Evolutionary conservation across 2,329 filamentous ascomycete species (phyloP).

Genomic region (Aspergillus sp.): DNA sequence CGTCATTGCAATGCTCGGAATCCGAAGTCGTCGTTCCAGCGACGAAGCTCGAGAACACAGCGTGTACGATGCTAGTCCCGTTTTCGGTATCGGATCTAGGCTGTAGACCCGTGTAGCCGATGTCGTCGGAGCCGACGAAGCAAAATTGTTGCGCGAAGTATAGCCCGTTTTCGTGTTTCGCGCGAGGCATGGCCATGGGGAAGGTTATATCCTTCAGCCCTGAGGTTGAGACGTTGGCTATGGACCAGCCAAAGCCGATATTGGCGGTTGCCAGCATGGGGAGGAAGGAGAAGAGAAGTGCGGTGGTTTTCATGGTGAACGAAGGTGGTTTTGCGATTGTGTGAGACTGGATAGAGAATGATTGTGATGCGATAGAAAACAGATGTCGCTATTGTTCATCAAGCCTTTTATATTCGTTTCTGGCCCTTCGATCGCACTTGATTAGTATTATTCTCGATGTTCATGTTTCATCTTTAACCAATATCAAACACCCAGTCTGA

Average conservation of each 20-base stretch:
- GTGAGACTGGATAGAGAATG: too few relatives aligned
- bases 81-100: slow-evolving; percentile 11
- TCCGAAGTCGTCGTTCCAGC: slow-evolving; percentile 16
- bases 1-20: slow-evolving; percentile 16
- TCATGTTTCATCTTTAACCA: too few relatives aligned
- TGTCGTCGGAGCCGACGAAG: slow-evolving; percentile 13
- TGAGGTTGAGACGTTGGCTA: slow-evolving; percentile 3
- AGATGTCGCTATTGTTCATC: too few relatives aligned
- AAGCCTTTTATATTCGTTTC: too few relatives aligned
- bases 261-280: slow-evolving; percentile 6
- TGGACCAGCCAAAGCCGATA: slow-evolving; percentile 11
- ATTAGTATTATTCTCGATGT: too few relatives aligned
- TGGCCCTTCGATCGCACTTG: too few relatives aligned
- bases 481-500: too few relatives aligned
- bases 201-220: slow-evolving; percentile 18
- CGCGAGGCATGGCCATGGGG: slow-evolving; percentile 15
- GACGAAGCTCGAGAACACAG: slow-evolving; percentile 27
- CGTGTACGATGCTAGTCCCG: slow-evolving; percentile 20
- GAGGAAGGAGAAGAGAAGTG: slow-evolving; percentile 2
- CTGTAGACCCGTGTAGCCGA: slow-evolving; percentile 23
- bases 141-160: slow-evolving; percentile 25
- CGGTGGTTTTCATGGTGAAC: not conserved
- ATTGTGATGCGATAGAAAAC: too few relatives aligned
- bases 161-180: slow-evolving; percentile 16
- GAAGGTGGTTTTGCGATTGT: not conserved